These are phyloP conservation scores for Candida piceae DNA, from an alignment of 805 yeast species.

Conservation along the genomic window DNA sequence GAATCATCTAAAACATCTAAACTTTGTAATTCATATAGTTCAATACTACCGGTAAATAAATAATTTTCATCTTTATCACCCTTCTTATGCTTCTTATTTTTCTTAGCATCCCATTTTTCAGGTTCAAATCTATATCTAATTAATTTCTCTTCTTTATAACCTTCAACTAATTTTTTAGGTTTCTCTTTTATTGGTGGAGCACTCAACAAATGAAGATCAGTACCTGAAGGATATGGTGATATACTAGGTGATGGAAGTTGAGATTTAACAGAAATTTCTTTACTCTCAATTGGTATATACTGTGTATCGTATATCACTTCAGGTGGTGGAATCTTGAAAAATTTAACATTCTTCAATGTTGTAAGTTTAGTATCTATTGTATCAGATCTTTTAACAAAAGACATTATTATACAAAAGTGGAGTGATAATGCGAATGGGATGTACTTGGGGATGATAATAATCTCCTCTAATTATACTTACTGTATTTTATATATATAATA, in stretches of 20 bases:
- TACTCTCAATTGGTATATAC: constrained; percentile 4
- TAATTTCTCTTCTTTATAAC: constrained; percentile 9
- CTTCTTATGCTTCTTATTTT: constrained; percentile 1
- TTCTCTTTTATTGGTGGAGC: constrained; percentile 2
- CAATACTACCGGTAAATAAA: constrained; percentile 20
- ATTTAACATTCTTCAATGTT: constrained; percentile 20
- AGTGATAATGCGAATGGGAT: too few species aligned
- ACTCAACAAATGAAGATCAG: background rate
- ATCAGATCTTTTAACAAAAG: constrained; percentile 13
- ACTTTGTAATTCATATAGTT: constrained; percentile 18
- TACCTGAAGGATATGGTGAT: background rate
- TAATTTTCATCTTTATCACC: constrained; percentile 2
- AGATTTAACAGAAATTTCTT: background rate
- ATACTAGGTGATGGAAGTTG: background rate
- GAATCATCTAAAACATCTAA: constrained; percentile 13
- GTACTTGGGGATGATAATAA: too few species aligned
- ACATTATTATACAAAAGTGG: too few species aligned
- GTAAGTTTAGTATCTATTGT: constrained; percentile 19
- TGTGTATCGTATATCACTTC: constrained; percentile 9
- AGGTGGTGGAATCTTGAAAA: constrained; percentile 23
- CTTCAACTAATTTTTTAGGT: constrained; percentile 2
- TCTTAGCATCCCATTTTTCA: constrained; percentile 11
- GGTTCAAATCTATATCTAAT: constrained; percentile 14
- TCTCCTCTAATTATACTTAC: too few species aligned
- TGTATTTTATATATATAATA: too few species aligned